These are phyloP conservation scores for Apiospora sp. DNA, from an alignment of 2,329 filamentous ascomycete genomes.

Conservation along the genomic window DNA sequence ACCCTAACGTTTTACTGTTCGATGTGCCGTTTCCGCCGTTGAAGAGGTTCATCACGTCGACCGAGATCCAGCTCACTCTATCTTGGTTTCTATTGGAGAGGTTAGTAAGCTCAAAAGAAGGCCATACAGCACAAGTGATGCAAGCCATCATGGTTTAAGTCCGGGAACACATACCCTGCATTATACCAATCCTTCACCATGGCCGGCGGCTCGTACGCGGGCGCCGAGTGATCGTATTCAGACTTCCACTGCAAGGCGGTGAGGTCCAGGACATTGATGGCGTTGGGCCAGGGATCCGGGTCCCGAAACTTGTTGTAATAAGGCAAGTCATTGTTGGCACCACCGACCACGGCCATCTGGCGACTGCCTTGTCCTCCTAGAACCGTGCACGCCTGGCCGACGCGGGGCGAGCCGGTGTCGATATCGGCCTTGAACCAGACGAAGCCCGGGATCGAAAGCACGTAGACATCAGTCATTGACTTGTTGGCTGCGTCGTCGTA, in stretches of 20 bases:
- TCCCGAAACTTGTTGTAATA: neutral
- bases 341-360: conserved; percentile 27
- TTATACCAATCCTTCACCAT: conserved; percentile 25
- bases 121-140: neutral
- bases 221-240: conserved; percentile 19
- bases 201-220: conserved; percentile 22
- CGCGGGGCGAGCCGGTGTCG: conserved; percentile 18
- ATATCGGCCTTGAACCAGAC: conserved; percentile 27
- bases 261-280: conserved; percentile 25
- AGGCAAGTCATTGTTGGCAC: conserved; percentile 9
- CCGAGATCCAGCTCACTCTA: neutral
- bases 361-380: neutral
- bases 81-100: conserved; percentile 11
- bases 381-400: conserved; percentile 22
- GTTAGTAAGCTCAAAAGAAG: neutral
- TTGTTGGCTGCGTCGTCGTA: conserved; percentile 15
- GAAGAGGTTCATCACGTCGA: conserved; percentile 20
- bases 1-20: too few relatives aligned
- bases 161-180: conserved; percentile 8
- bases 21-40: neutral
- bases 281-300: conserved; percentile 26
- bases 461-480: conserved; percentile 25
- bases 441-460: conserved; percentile 28
- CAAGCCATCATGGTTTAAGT: neutral
- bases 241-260: conserved; percentile 22